A percentile compares a stretch with the other conserved stretches of the same genome.
phyloP scores from a whole-genome alignment of 139 green algal species.

The Tetradesmus obliquus region DNA sequence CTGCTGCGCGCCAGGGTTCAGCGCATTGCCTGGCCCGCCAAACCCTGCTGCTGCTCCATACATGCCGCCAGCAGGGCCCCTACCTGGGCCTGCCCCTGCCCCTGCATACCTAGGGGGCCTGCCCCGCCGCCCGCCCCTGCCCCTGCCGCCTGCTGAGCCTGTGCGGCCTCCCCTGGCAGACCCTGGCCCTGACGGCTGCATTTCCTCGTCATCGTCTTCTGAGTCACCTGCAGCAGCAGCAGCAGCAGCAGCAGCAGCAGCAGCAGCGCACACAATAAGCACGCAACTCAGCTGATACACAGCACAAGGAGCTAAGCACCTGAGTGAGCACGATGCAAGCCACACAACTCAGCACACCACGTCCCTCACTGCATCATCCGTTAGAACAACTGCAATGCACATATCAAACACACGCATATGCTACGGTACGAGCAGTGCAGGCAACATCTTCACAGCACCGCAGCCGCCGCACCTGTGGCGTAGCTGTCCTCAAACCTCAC shows the following conservation, averaged over 20 bases:
- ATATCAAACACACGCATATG: neutral
- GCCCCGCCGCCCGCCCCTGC: neutral
- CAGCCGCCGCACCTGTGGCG: neutral
- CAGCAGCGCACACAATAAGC: neutral
- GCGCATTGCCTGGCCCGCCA: neutral
- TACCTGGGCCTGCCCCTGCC: constrained; percentile 3
- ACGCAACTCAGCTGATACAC: neutral
- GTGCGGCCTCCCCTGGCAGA: neutral
- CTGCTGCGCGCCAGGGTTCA: neutral
- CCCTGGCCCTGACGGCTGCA: neutral
- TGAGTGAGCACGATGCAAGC: no score
- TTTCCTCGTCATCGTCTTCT: constrained; percentile 2
- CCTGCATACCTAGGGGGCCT: neutral
- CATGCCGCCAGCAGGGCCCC: neutral
- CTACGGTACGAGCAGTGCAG: neutral
- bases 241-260: neutral
- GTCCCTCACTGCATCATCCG: no score
- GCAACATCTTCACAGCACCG: no score
- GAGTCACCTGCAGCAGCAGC: constrained; percentile 9
- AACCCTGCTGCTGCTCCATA: constrained; percentile 15
- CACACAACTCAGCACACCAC: no score
- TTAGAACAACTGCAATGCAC: no score
- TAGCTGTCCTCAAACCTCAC: constrained; percentile 19
- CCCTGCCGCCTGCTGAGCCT: neutral
- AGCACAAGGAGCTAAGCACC: neutral